These are phyloP conservation scores for Tetracentron sinense DNA, from an alignment of 164 flowering plant genomes.

Conservation along the genomic window DNA sequence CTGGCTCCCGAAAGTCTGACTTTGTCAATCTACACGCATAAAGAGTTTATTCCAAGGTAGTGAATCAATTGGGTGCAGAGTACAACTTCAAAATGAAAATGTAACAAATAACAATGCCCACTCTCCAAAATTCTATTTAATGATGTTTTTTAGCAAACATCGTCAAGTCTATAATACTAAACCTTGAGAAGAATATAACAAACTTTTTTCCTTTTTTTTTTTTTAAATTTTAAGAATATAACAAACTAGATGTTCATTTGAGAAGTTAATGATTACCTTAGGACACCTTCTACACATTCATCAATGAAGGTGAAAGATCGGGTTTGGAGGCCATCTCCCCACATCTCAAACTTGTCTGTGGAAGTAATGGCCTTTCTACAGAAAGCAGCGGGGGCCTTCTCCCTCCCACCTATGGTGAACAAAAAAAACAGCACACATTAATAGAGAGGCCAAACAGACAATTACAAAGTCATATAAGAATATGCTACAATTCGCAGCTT, in stretches of 20 bases:
- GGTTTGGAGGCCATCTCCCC: slow-evolving; percentile 99
- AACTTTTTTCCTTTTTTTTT: too few species aligned
- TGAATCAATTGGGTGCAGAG: not conserved
- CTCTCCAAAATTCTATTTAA: too few species aligned
- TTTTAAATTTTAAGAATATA: too few species aligned
- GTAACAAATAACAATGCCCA: not conserved
- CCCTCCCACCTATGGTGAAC: slow-evolving; percentile 71
- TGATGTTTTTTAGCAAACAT: too few species aligned
- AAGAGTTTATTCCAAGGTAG: not conserved
- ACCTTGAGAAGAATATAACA: too few species aligned
- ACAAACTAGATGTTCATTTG: not conserved
- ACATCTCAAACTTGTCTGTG: slow-evolving; percentile 93
- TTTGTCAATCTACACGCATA: slow-evolving; percentile 66
- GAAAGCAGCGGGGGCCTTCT: slow-evolving; percentile 99
- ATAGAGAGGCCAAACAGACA: not conserved
- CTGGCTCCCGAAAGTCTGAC: slow-evolving; percentile 94
- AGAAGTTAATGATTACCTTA: too few species aligned
- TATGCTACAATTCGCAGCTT: slow-evolving; percentile 1
- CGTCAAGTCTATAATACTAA: too few species aligned
- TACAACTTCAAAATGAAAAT: not conserved
- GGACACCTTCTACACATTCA: slow-evolving; percentile 97
- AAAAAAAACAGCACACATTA: slow-evolving; percentile 12
- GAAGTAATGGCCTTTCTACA: slow-evolving; percentile 90
- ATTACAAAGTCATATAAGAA: not conserved
- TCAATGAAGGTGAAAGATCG: slow-evolving; percentile 97